Conservation (phyloP, 2,329 filamentous ascomycete genomes). For the Penicillium hordei region DNA sequence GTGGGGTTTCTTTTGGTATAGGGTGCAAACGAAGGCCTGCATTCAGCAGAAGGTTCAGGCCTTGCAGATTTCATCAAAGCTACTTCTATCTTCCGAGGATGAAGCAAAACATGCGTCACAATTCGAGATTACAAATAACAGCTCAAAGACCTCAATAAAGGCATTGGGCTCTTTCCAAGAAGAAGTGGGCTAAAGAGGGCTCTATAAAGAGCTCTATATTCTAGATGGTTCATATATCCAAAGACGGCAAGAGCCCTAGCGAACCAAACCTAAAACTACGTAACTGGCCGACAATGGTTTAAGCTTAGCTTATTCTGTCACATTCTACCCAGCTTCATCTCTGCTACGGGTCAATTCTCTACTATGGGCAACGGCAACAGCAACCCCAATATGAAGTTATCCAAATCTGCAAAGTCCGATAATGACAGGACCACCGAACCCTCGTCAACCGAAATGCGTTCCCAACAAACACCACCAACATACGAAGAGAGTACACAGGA, state of each 20-base stretch:
- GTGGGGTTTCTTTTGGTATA: too few species aligned
- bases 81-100: too few species aligned
- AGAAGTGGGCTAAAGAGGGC: too few species aligned
- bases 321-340: not conserved
- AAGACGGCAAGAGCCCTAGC: not conserved
- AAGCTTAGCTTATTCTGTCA: not conserved
- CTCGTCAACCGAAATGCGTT: not conserved
- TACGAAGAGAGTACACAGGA: not conserved
- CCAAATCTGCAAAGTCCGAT: not conserved
- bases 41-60: too few species aligned
- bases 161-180: too few species aligned
- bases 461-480: not conserved
- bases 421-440: not conserved
- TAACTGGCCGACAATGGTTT: not conserved
- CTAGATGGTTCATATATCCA: too few species aligned
- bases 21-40: too few species aligned
- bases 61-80: too few species aligned
- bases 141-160: too few species aligned
- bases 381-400: not conserved
- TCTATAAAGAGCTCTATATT: too few species aligned
- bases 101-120: too few species aligned
- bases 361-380: not conserved
- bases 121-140: too few species aligned
- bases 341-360: not conserved
- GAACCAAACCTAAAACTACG: not conserved